A percentile compares a stretch with the other conserved stretches of the same genome.
Conservation (phyloP, 441 rosid species). For the Sinapis alba region DNA sequence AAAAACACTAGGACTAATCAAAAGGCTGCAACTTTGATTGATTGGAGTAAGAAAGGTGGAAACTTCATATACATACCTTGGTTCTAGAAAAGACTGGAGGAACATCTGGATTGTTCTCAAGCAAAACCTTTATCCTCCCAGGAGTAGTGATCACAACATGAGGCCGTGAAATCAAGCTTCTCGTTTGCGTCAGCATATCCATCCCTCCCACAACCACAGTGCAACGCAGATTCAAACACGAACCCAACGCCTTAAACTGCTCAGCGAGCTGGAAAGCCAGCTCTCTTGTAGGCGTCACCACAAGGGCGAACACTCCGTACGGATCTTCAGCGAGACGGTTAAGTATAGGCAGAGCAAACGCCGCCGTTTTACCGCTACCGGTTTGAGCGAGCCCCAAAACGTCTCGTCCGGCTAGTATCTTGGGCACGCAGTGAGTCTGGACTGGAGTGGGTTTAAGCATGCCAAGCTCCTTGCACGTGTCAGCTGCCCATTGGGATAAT, state of each 20-base stretch:
- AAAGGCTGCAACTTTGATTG: background rate
- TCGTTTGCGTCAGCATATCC: slow-evolving; percentile 81
- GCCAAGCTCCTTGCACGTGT: slow-evolving; percentile 85
- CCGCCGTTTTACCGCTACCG: slow-evolving; percentile 94
- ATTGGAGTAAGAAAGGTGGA: background rate
- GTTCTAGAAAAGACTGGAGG: slow-evolving; percentile 75
- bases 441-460: slow-evolving; percentile 84
- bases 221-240: slow-evolving; percentile 77
- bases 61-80: slow-evolving; percentile 49
- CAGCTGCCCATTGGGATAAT: slow-evolving; percentile 76
- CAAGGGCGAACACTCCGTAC: slow-evolving; percentile 76
- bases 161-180: slow-evolving; percentile 65
- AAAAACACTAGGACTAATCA: no score
- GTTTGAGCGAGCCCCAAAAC: slow-evolving; percentile 92
- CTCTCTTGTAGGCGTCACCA: slow-evolving; percentile 93
- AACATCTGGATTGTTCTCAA: slow-evolving; percentile 78
- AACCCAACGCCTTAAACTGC: slow-evolving; percentile 87
- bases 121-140: slow-evolving; percentile 80
- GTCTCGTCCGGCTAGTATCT: slow-evolving; percentile 70
- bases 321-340: slow-evolving; percentile 80
- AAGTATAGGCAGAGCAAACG: slow-evolving; percentile 89
- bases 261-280: slow-evolving; percentile 91
- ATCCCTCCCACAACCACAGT: slow-evolving; percentile 89
- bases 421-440: slow-evolving; percentile 83
- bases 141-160: slow-evolving; percentile 93